phyloP scores from a whole-genome alignment of 768 basidiomycete species.

The Russula ochroleuca region DNA sequence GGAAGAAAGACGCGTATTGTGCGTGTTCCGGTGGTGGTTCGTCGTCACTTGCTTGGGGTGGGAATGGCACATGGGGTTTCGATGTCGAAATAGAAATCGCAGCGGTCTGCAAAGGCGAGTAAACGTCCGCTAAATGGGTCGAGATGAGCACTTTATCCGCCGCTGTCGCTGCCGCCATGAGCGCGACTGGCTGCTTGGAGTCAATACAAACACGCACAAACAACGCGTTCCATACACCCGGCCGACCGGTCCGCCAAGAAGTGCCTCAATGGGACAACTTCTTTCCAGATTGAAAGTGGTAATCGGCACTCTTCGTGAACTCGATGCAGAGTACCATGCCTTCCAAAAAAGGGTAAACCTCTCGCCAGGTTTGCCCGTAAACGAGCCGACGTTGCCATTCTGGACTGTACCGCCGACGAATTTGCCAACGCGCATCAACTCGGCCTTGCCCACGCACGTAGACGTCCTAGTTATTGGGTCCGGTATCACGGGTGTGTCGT shows the following conservation, averaged over 20 bases:
- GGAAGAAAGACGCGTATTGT: constrained; percentile 53
- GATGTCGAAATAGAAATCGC: constrained; percentile 55
- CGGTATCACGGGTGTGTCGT: constrained; percentile 67
- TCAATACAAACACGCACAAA: not conserved
- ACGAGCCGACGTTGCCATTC: constrained; percentile 53
- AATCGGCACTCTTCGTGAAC: not conserved
- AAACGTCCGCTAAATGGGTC: constrained; percentile 62
- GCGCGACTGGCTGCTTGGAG: not conserved
- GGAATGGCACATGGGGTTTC: constrained; percentile 50
- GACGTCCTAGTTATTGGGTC: constrained; percentile 73
- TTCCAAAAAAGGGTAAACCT: constrained; percentile 33
- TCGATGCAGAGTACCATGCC: constrained; percentile 15
- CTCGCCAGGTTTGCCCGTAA: constrained; percentile 54
- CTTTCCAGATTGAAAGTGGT: constrained; percentile 13
- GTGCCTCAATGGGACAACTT: constrained; percentile 15
- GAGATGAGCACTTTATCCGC: constrained; percentile 31
- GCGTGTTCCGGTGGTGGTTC: constrained; percentile 69
- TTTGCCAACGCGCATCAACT: constrained; percentile 36
- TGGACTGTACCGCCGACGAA: constrained; percentile 57
- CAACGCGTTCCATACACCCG: not conserved
- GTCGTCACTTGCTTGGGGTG: constrained; percentile 38
- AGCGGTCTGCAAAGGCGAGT: constrained; percentile 47
- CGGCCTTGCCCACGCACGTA: constrained; percentile 43
- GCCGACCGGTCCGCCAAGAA: not conserved
- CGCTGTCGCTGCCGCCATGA: constrained; percentile 9